These are phyloP conservation scores for Ophiostoma populinum DNA, from an alignment of 2,329 filamentous ascomycete genomes.

Conservation along the genomic window DNA sequence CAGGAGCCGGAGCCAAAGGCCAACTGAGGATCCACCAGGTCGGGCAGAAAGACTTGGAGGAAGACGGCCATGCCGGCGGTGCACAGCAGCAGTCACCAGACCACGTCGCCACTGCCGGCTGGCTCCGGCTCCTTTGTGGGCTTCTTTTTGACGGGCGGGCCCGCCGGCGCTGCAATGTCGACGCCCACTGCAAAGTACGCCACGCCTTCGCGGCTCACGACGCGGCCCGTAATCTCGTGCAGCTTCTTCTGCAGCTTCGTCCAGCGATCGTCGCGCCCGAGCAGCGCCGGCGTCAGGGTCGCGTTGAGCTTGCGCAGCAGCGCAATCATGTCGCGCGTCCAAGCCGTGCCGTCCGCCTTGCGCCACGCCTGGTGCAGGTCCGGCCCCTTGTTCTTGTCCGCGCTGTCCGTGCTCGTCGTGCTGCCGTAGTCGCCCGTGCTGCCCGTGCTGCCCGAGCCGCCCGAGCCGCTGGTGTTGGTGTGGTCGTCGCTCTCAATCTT, in stretches of 20 bases:
- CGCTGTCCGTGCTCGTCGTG: not conserved
- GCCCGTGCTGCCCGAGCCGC: not conserved
- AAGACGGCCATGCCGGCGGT: no score
- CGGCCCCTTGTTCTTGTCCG: not conserved
- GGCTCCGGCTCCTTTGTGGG: no score
- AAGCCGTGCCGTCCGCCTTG: not conserved
- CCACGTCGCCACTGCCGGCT: no score
- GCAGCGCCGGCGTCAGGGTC: not conserved
- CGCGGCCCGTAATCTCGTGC: not conserved
- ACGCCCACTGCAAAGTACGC: slow-evolving; percentile 1
- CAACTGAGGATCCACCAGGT: no score
- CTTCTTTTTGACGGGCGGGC: no score
- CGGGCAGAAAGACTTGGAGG: no score
- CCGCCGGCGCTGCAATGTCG: not conserved
- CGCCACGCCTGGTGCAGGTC: not conserved
- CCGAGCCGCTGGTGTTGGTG: not conserved
- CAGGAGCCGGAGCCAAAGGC: no score
- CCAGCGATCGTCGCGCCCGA: slow-evolving; percentile 1
- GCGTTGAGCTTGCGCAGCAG: not conserved
- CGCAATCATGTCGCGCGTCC: slow-evolving; percentile 1
- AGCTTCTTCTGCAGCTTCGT: slow-evolving; percentile 2
- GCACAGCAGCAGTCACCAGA: no score
- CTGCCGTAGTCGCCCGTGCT: not conserved
- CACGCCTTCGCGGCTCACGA: slow-evolving; percentile 4
- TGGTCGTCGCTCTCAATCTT: not conserved